phyloP scores from a whole-genome alignment of 306 rosid species.

The Lathyrus oleraceus region DNA sequence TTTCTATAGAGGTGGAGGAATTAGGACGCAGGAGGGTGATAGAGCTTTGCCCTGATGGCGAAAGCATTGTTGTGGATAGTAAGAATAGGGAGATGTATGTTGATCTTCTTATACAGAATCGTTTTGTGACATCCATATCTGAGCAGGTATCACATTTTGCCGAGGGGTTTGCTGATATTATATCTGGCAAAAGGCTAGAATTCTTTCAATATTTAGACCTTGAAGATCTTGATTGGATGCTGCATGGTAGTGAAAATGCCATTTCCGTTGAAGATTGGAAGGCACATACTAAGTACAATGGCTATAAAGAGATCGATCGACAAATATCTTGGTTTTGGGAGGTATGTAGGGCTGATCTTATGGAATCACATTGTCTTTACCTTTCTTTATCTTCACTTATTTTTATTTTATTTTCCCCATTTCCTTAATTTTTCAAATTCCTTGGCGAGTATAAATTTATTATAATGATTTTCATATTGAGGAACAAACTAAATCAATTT shows the following conservation, averaged over 20 bases:
- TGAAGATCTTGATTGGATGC: constrained; percentile 91
- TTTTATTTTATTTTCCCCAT: background rate
- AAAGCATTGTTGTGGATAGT: constrained; percentile 65
- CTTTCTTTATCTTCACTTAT: background rate
- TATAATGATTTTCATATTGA: background rate
- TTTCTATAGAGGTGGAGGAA: constrained; percentile 80
- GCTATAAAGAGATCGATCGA: constrained; percentile 71
- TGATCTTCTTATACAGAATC: constrained; percentile 63
- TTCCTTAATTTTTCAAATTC: background rate
- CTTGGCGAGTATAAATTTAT: background rate
- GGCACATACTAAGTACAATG: constrained; percentile 73
- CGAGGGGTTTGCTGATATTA: constrained; percentile 72
- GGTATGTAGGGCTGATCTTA: constrained; percentile 49
- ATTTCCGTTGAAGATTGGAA: constrained; percentile 87
- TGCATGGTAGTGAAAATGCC: constrained; percentile 66
- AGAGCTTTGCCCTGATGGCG: constrained; percentile 79
- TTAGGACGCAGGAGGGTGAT: constrained; percentile 62
- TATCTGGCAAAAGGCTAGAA: constrained; percentile 40
- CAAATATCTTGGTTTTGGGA: constrained; percentile 94
- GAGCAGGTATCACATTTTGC: constrained; percentile 74
- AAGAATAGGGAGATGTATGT: constrained; percentile 72
- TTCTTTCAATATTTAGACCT: constrained; percentile 64
- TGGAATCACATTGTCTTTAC: constrained; percentile 22
- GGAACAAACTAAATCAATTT: background rate
- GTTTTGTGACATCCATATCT: constrained; percentile 70